These are phyloP conservation scores for Chlamydomonas sphaeroides DNA, from an alignment of 139 green algal species.

Conservation along the genomic window DNA sequence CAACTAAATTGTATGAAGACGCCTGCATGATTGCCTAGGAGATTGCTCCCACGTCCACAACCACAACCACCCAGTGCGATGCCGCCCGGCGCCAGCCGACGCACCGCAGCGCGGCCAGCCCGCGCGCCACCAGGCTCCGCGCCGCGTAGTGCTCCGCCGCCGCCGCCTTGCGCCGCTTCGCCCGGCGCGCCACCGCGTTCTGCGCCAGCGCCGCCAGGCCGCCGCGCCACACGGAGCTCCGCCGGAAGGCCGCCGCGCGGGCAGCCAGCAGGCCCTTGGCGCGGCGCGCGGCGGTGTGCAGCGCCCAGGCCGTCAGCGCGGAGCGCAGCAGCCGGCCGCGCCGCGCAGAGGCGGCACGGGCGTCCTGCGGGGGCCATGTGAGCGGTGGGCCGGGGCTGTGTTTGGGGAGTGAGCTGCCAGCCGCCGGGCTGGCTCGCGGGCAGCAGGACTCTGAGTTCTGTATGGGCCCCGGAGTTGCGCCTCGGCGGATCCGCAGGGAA, in stretches of 20 bases:
- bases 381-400: too few relatives aligned
- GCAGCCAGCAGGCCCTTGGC: background rate
- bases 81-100: background rate
- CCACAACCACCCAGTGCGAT: too few relatives aligned
- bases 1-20: too few relatives aligned
- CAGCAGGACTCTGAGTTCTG: too few relatives aligned
- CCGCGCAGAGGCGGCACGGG: background rate
- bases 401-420: too few relatives aligned
- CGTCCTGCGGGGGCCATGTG: background rate
- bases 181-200: conserved; percentile 9
- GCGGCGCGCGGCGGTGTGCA: background rate
- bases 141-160: background rate
- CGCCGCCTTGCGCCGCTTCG: background rate
- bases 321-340: background rate
- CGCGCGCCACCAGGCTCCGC: background rate
- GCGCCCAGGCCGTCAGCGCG: conserved; percentile 6
- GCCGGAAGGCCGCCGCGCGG: background rate
- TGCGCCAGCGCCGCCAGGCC: background rate
- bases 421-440: too few relatives aligned
- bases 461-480: too few relatives aligned
- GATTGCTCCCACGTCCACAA: too few relatives aligned
- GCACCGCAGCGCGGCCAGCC: conserved; percentile 7
- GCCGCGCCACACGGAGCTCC: background rate
- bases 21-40: too few relatives aligned
- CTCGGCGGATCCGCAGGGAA: too few relatives aligned